A percentile compares a stretch with the other conserved stretches of the same genome.
These are phyloP conservation scores for Toxicodendron radicans DNA, from an alignment of 345 rosid species.

Conservation along the genomic window DNA sequence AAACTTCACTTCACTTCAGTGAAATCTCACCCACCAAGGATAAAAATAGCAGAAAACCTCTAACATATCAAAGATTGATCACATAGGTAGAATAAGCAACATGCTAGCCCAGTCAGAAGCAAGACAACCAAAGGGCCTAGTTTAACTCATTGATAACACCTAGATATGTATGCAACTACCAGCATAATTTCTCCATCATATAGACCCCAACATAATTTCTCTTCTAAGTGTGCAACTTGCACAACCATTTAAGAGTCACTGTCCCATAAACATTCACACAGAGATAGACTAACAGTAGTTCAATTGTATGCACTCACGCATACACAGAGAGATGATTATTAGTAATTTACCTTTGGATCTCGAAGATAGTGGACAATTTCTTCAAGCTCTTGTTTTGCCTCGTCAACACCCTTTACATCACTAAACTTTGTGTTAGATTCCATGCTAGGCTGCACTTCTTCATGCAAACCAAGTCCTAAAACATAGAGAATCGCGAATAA, in stretches of 20 bases:
- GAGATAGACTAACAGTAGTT: not conserved
- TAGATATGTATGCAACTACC: not conserved
- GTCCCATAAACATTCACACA: not conserved
- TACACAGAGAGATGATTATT: not conserved
- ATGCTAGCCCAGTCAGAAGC: not conserved
- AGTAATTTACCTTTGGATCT: conserved; percentile 77
- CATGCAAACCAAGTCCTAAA: conserved; percentile 85
- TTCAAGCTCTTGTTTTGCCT: conserved; percentile 94
- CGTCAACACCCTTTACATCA: conserved; percentile 96
- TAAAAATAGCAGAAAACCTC: not conserved
- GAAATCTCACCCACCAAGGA: not conserved
- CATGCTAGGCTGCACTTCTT: conserved; percentile 94
- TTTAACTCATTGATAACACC: not conserved
- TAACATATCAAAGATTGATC: not conserved
- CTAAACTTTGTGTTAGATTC: conserved; percentile 88
- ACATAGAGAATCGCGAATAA: conserved; percentile 11
- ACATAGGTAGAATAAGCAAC: not conserved
- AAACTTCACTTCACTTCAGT: not conserved
- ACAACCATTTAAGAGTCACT: not conserved
- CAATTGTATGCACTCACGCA: not conserved
- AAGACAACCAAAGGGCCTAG: not conserved
- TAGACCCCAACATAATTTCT: not conserved
- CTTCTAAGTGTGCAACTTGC: not conserved
- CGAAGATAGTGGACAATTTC: conserved; percentile 97
- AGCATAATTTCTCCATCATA: too few species aligned